Evolutionary conservation across 768 basidiomycete species (phyloP), one percentile per base, ranked within the genome.

Genomic region (Boletus subcaerulescens): DNA sequence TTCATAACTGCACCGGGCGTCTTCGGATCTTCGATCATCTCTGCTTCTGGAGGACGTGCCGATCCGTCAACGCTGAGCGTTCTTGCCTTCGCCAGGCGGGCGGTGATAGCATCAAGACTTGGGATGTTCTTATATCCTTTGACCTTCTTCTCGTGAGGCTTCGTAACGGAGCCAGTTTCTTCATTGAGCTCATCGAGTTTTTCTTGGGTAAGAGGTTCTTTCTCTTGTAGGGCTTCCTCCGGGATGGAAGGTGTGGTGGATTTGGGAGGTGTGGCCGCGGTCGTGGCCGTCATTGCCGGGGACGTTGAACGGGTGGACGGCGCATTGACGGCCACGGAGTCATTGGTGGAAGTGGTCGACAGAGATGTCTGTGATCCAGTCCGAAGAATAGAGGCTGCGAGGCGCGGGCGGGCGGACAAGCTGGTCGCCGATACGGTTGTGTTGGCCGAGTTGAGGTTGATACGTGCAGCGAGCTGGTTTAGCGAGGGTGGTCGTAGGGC

Each of bases 91-190:
- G 84, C 87, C 54, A 92, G 73, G 36, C 87, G 82, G 32, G 86
- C 87, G 1, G 91, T 89, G 74, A 93, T 93, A 29, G 87, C 89
- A 65, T 92, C 90, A 50, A 93, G 80, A 58, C 82, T 84, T 14
- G 91, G 91, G 42, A 93, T 88, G 65, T 91, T 92, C 84, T 91
- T 93, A 73, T 91, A 93, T 22, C 91, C 91, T 36, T 73, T 71
- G 51, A 74, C 63, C 70, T 77, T 80, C 59, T 68, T 71, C 68
- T 73, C 73, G 29, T 32, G 41, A 18, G 3, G 63, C 42, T 63
- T 66, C 24, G 65, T 53, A 20, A 72, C 65, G 3, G 64, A 55
- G 12, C 64, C 52, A 1, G 74, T 80, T 69, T 86, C 84, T 59
- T 82, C 75, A 59, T 87, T 80, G 11, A 84, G 78, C 68, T 83